These are phyloP conservation scores for Hymenoscyphus infarciens DNA, from an alignment of 2,329 filamentous ascomycete genomes.

Conservation along the genomic window DNA sequence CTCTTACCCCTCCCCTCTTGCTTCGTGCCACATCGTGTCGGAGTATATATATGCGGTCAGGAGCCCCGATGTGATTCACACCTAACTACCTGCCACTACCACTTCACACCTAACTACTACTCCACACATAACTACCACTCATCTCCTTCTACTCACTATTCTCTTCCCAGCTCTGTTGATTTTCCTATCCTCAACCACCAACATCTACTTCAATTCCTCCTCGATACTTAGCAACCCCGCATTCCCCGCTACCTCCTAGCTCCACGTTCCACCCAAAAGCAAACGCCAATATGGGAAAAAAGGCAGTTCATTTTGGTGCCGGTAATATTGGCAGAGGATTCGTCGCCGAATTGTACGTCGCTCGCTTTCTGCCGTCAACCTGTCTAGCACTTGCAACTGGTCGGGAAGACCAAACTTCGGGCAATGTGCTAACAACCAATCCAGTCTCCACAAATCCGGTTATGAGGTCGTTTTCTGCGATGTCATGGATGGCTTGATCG, in stretches of 20 bases:
- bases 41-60: background rate
- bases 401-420: background rate
- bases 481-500: constrained; percentile 80
- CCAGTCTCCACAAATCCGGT: constrained; percentile 76
- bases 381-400: background rate
- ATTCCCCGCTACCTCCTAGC: background rate
- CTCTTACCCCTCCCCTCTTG: background rate
- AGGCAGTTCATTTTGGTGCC: constrained; percentile 80
- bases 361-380: background rate
- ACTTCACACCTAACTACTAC: too few species aligned
- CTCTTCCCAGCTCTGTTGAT: background rate
- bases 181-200: background rate
- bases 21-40: background rate
- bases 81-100: too few species aligned
- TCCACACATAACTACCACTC: too few species aligned
- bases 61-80: background rate
- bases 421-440: constrained; percentile 7
- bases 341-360: constrained; percentile 34
- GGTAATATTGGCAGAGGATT: constrained; percentile 68
- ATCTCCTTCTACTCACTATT: background rate
- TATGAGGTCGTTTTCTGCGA: constrained; percentile 97
- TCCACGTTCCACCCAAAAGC: constrained; percentile 6
- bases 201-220: background rate
- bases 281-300: constrained; percentile 43
- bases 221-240: background rate